Conservation (phyloP, 306 rosid species). For the Gastrolobium bilobum region DNA sequence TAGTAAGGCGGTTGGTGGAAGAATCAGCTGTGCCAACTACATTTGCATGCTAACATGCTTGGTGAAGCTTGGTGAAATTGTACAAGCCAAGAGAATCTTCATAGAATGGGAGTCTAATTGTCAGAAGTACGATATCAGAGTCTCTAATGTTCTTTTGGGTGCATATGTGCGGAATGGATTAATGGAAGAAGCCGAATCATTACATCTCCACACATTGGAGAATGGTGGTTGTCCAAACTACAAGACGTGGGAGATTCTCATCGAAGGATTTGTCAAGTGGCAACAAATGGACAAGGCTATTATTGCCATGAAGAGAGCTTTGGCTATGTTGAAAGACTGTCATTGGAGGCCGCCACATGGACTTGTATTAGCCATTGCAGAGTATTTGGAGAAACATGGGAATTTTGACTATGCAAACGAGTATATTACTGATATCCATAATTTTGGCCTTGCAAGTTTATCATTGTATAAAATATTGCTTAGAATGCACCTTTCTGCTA, state of each 20-base stretch:
- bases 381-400: conserved; percentile 63
- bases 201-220: conserved; percentile 74
- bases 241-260: conserved; percentile 93
- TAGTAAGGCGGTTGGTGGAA: conserved; percentile 71
- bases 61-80: conserved; percentile 75
- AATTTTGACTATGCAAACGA: conserved; percentile 62
- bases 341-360: conserved; percentile 72
- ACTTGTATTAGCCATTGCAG: conserved; percentile 63
- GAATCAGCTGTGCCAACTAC: conserved; percentile 76
- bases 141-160: conserved; percentile 89
- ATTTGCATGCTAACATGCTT: conserved; percentile 72
- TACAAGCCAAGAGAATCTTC: conserved; percentile 71
- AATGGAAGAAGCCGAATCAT: conserved; percentile 76
- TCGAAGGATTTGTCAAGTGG: conserved; percentile 74
- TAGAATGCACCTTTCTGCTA: conserved; percentile 62
- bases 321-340: conserved; percentile 57
- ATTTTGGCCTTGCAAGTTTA: conserved; percentile 60
- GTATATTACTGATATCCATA: conserved; percentile 54
- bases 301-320: conserved; percentile 68
- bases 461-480: conserved; percentile 67
- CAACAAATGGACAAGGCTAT: conserved; percentile 67
- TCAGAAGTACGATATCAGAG: conserved; percentile 74
- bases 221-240: conserved; percentile 86
- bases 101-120: conserved; percentile 77
- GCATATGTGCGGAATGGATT: conserved; percentile 81